Base-by-base conservation (phyloP, 1,284 basidiomycete genomes). In the Cystobasidium pallidum region DNA sequence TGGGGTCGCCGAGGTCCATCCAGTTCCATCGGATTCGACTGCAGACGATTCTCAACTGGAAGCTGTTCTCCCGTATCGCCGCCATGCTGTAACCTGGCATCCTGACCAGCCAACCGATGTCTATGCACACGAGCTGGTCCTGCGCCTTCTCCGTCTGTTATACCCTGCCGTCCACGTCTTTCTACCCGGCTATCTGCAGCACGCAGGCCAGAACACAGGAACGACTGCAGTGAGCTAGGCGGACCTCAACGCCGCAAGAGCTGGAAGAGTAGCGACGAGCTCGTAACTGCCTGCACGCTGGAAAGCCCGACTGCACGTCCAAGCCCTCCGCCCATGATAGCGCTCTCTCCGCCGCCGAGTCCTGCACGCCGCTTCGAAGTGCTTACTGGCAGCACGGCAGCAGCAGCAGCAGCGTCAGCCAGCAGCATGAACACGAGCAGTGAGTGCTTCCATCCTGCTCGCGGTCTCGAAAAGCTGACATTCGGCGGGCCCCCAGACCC, bases 301-400 rank as follows among this genome's bases (percentile, higher is more conserved):
- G n/a, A n/a, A n/a, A n/a, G n/a, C n/a, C n/a, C n/a, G n/a, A n/a
- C n/a, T n/a, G n/a, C n/a, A n/a, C n/a, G n/a, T n/a, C n/a, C n/a
- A n/a, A n/a, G n/a, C n/a, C n/a, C 19, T 1, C 11, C 34, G 15
- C 28, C 36, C n/a, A 61, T 61, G 58, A 61, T 61, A 43, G 58
- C 58, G 1, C n/a, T 61, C 21, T 61, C 58, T 10, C 58, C 58
- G n/a, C 58, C 58, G 1, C 39, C 58, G 11, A 61, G 58, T 47
- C 58, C 58, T 47, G 58, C 58, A 43, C 13, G 21, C 39, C 30
- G 58, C 4, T 61, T 61, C 24, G 39, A 61, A 17, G 39, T 61
- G 39, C 32, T 47, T 24, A 61, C n/a, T n/a, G 39, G 11, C 58
- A 61, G 55, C 28, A 34, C 55, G 13, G 32, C 55, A 58, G 55